Base-by-base conservation (phyloP, 2,329 filamentous ascomycete species). In the Pseudocercospora macadamiae region DNA sequence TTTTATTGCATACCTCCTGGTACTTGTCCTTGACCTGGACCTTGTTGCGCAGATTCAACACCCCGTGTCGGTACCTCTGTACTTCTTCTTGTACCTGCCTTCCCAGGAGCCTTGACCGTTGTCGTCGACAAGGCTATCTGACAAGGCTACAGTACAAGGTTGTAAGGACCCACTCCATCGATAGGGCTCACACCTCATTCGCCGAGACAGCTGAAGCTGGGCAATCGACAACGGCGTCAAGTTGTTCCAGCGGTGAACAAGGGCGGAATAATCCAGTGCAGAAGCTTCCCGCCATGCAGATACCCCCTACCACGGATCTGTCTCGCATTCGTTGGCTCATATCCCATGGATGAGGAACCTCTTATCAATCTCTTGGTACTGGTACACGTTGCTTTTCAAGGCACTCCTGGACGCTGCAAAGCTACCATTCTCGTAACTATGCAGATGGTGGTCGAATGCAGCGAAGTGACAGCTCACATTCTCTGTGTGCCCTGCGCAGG, bases 231-330 rank as follows among this genome's bases (percentile, higher is more conserved):
- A 8, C 23, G 42, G 42, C 42, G 23, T 47, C 42, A 47, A 47
- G 42, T 47, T 25, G 4, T 47, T 47, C 42, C 42, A 47, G 42
- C 42, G 42, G 42, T 47, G 42, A 47, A 42, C 37, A 42, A 19
- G 37, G 37, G n/a, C n/a, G n/a, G n/a, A n/a, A n/a, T n/a, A n/a
- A n/a, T n/a, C n/a, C n/a, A n/a, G n/a, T n/a, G n/a, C n/a, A n/a
- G n/a, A n/a, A n/a, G n/a, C n/a, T n/a, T n/a, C n/a, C n/a, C n/a
- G n/a, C n/a, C n/a, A n/a, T n/a, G n/a, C 37, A 42, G 37, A 10
- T 42, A 6, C 37, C 18, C 18, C 37, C 37, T 42, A 19, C 6
- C 12, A 42, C 42, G 21, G 42, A 26, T 47, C 42, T 47, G 18
- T 25, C 21, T 21, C 39, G 14, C 39, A 45, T 45, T 45, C 23